phyloP scores from a whole-genome alignment of 2,329 filamentous ascomycete genomes.

The Fusarium dlaminii region DNA sequence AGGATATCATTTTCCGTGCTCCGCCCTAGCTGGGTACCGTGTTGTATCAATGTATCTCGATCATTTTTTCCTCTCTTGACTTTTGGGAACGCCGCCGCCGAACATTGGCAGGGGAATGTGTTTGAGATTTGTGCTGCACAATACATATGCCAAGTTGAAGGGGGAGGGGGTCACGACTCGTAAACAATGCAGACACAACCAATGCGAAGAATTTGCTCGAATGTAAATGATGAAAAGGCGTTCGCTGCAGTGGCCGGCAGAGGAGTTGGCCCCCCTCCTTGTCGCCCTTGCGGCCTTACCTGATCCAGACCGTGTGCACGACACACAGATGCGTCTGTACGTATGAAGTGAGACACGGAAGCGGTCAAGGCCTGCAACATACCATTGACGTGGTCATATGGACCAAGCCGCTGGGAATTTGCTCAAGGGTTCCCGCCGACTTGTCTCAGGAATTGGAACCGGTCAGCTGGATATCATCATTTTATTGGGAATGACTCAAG shows the following conservation, averaged over 20 bases:
- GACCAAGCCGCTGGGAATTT: slow-evolving; percentile 35
- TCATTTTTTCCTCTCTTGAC: not conserved
- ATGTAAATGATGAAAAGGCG: slow-evolving; percentile 27
- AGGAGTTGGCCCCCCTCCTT: slow-evolving; percentile 7
- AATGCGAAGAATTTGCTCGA: slow-evolving; percentile 14
- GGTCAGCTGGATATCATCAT: slow-evolving; percentile 27
- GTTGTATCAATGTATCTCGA: not conserved
- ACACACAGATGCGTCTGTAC: slow-evolving; percentile 19
- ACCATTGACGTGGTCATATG: slow-evolving; percentile 30
- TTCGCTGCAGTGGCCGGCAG: slow-evolving; percentile 13
- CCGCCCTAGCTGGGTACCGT: not conserved
- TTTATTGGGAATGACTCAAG: slow-evolving; percentile 24
- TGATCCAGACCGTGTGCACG: slow-evolving; percentile 10
- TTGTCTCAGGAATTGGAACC: slow-evolving; percentile 35
- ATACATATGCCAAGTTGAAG: not conserved
- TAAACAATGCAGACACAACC: slow-evolving; percentile 12
- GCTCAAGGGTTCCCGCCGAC: not conserved
- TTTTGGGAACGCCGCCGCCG: slow-evolving; percentile 14
- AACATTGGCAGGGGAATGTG: slow-evolving; percentile 12
- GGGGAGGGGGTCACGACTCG: slow-evolving; percentile 2
- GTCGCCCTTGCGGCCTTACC: slow-evolving; percentile 14
- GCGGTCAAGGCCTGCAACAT: slow-evolving; percentile 26
- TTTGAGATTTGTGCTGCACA: slow-evolving; percentile 2
- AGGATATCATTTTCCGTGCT: slow-evolving; percentile 25
- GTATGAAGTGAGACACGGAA: slow-evolving; percentile 20